phyloP scores from a whole-genome alignment of 495 filamentous ascomycete species.

The Talaromyces liani region DNA sequence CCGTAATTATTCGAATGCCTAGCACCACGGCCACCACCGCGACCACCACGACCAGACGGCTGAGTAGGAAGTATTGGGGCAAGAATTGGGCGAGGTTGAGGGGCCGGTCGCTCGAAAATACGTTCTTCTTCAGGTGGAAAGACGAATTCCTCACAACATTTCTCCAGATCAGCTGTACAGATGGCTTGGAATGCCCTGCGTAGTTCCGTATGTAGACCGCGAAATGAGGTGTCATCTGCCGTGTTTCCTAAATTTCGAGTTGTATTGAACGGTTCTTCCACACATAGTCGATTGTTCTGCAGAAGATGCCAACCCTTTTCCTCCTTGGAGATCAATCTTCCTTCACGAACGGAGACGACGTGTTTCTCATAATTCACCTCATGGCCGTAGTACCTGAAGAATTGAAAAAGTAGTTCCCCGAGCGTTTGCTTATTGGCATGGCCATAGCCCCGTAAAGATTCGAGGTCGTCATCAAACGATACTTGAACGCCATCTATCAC shows the following conservation, averaged over 20 bases:
- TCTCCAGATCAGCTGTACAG: conserved; percentile 63
- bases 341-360: conserved; percentile 82
- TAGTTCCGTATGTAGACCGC: conserved; percentile 82
- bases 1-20: conserved; percentile 40
- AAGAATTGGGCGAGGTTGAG: conserved; percentile 53
- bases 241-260: conserved; percentile 94
- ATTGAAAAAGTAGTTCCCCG: conserved; percentile 80
- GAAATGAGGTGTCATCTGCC: conserved; percentile 87
- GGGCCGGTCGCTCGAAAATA: conserved; percentile 64
- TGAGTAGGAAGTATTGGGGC: conserved; percentile 40
- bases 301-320: conserved; percentile 78
- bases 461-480: conserved; percentile 79
- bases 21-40: conserved; percentile 52
- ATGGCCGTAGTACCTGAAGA: conserved; percentile 91
- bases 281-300: conserved; percentile 76
- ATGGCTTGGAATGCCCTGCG: conserved; percentile 79
- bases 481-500: conserved; percentile 55
- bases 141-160: conserved; percentile 76
- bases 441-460: conserved; percentile 65
- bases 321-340: conserved; percentile 71
- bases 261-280: conserved; percentile 95
- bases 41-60: conserved; percentile 36
- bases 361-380: conserved; percentile 82
- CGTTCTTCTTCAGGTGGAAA: conserved; percentile 80
- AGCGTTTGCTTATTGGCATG: conserved; percentile 72